Base-by-base conservation (phyloP, 441 rosid genomes). In the Isatis lusitanica region DNA sequence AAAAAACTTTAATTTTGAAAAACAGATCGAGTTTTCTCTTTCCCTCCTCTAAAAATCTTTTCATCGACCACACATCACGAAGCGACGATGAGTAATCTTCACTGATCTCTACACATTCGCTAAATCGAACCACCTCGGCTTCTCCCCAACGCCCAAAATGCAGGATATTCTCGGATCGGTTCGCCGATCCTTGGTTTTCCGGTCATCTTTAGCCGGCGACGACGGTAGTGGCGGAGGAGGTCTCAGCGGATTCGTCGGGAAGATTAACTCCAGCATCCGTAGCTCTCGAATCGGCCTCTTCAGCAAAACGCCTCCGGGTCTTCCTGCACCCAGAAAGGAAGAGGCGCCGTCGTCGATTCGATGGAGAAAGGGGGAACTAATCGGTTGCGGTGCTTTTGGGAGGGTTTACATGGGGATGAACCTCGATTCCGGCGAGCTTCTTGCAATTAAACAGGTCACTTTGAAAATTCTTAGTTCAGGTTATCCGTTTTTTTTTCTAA, bases 321-420 rank as follows among this genome's bases (percentile, higher is more conserved):
- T 75, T 31, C 85, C 86, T 39, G 74, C 82, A 66, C 67, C 60
- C 10, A 78, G 47, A 17, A 86, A 82, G 42, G 88, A 80, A 6
- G 90, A 87, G 7, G 76, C 90, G 47, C 82, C 88, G 59, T 75
- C 89, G 77, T 75, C 89, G 77, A 88, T 96, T 84, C 87, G 98
- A 68, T 96, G 98, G 96, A 78, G 94, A 78, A 93, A 88, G 58
- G 97, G 99, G 59, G 98, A 96, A 85, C 81, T 96, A 86, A 92
- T 96, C 48, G 99, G 98, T 8, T 83, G 85, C 31, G 99, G 99
- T 28, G 98, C 98, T 56, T 96, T 96, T 70, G 99, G 99, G 11
- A 82, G 96, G 68, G 98, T 96, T 61, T 91, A 93, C 75, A 96
- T 96, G 97, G 99, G 99, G 9, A 96, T 96, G 99, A 96, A 96